A percentile compares a stretch with the other conserved stretches of the same genome.
phyloP scores from a whole-genome alignment of 805 yeast species.

The Metschnikowia kofuensis region DNA sequence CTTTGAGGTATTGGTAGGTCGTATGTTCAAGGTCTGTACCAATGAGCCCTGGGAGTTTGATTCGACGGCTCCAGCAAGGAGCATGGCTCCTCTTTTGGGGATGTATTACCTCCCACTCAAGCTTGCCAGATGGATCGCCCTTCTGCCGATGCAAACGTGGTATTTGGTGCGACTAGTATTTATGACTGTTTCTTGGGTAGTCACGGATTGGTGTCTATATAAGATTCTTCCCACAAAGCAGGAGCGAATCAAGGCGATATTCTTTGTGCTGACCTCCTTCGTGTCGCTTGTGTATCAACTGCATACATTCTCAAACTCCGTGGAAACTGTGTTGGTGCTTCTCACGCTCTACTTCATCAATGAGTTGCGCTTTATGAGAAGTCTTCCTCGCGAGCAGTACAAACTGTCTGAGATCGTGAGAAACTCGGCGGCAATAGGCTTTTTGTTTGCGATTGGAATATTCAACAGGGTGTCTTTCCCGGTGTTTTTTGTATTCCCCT shows the following conservation, averaged over 20 bases:
- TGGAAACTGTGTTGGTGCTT: slow-evolving; percentile 64
- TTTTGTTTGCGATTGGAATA: slow-evolving; percentile 57
- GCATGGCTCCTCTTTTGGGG: slow-evolving; percentile 64
- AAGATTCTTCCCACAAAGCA: slow-evolving; percentile 47
- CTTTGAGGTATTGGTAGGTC: slow-evolving; percentile 64
- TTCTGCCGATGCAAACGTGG: slow-evolving; percentile 51
- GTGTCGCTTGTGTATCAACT: slow-evolving; percentile 77
- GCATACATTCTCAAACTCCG: slow-evolving; percentile 85
- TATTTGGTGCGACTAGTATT: slow-evolving; percentile 51
- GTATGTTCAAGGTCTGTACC: slow-evolving; percentile 42
- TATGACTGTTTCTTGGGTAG: slow-evolving; percentile 37
- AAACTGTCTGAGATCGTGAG: slow-evolving; percentile 13
- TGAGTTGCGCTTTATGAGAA: slow-evolving; percentile 29
- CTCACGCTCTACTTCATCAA: slow-evolving; percentile 49
- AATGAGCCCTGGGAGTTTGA: slow-evolving; percentile 83
- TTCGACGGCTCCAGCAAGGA: slow-evolving; percentile 57
- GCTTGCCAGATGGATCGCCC: slow-evolving; percentile 25
- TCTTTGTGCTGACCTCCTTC: slow-evolving; percentile 57
- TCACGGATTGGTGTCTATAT: slow-evolving; percentile 43
- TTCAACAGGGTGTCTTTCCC: slow-evolving; percentile 86
- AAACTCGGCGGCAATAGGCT: slow-evolving; percentile 39
- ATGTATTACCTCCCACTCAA: slow-evolving; percentile 65
- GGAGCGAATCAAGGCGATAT: slow-evolving; percentile 47
- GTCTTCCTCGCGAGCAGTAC: slow-evolving; percentile 12
- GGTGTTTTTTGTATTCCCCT: slow-evolving; percentile 70